Conservation (phyloP, 208 protist species). For the Acanthamoeba castellanii region DNA sequence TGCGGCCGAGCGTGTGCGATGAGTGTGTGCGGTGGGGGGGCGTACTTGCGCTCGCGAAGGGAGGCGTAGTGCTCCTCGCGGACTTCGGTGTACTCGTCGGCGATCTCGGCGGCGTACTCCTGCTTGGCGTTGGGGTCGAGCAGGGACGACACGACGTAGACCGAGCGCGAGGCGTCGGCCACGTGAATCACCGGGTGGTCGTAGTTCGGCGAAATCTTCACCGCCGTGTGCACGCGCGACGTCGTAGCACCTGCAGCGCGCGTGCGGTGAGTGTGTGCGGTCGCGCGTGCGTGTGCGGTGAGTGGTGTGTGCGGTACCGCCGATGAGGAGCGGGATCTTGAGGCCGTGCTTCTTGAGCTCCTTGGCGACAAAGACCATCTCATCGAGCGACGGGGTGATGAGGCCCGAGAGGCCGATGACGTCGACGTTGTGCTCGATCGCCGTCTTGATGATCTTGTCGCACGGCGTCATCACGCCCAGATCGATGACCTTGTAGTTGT, state of each 20-base stretch:
- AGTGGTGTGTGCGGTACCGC: background rate
- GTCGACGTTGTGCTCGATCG: slow-evolving; percentile 92
- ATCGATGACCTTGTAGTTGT: slow-evolving; percentile 96
- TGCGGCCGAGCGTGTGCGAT: background rate
- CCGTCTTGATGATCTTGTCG: slow-evolving; percentile 94
- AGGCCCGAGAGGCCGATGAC: slow-evolving; percentile 96
- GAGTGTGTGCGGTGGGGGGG: slow-evolving; percentile 73
- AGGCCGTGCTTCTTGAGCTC: slow-evolving; percentile 94
- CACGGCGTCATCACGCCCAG: slow-evolving; percentile 96
- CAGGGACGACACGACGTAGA: slow-evolving; percentile 90
- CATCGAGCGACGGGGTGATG: slow-evolving; percentile 97
- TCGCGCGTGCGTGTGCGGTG: no score
- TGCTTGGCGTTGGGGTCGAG: slow-evolving; percentile 79
- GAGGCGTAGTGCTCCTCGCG: slow-evolving; percentile 95
- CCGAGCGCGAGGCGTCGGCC: slow-evolving; percentile 95
- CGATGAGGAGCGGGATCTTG: slow-evolving; percentile 67
- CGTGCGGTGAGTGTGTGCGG: slow-evolving; percentile 94
- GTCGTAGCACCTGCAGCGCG: slow-evolving; percentile 94
- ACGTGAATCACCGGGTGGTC: slow-evolving; percentile 93
- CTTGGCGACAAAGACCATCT: slow-evolving; percentile 97
- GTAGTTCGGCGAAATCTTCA: slow-evolving; percentile 97
- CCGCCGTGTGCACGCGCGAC: slow-evolving; percentile 97
- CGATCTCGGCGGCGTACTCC: slow-evolving; percentile 90
- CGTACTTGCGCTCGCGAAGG: slow-evolving; percentile 93
- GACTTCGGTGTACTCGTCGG: slow-evolving; percentile 94